Base-by-base conservation (phyloP, 345 rosid genomes). In the Bruguiera sexangula region DNA sequence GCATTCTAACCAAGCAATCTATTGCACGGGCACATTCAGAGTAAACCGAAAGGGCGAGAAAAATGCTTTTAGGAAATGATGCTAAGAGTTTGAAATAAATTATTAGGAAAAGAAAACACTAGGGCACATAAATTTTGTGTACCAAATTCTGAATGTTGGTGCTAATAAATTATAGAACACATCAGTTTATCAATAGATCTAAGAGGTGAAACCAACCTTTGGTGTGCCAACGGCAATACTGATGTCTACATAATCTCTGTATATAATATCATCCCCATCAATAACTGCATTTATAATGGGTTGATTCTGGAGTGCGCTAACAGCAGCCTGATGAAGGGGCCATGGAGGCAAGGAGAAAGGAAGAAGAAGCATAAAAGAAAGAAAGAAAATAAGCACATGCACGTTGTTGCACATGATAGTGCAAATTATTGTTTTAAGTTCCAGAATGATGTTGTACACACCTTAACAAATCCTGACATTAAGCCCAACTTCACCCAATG, bases 201-300 rank as follows among this genome's bases (percentile, higher is more conserved):
- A 61, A 67, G 63, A 62, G 62, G 69, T 26, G 31, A n/a, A 62
- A 74, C 82, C 66, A 54, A 91, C 97, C 97, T 91, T 88, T 68
- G 91, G 88, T 48, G 97, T 88, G 63, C 98, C 98, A 75, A 92
- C 85, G 63, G 99, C 98, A 37, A 95, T 87, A 82, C 98, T 95
- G 72, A 95, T 86, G 77, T 95, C 99, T 54, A 92, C 48, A 48
- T 95, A 95, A 76, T 95, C 99, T 82, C 96, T 84, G 76, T 93
- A 93, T 63, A 90, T 90, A 75, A 93, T 93, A 73, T 93, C 98
- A 32, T 93, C 96, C 58, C 98, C 96, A 46, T 93, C 98, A 52
- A 93, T 93, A 46, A 93, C 98, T 64, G 98, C 98, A 89, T 93
- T 93, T 26, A 90, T 82, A 66, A 90, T 85, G 11, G 98, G 98